These are phyloP conservation scores for Gloeopeniophorella convolvens DNA, from an alignment of 768 basidiomycete species.

Conservation along the genomic window DNA sequence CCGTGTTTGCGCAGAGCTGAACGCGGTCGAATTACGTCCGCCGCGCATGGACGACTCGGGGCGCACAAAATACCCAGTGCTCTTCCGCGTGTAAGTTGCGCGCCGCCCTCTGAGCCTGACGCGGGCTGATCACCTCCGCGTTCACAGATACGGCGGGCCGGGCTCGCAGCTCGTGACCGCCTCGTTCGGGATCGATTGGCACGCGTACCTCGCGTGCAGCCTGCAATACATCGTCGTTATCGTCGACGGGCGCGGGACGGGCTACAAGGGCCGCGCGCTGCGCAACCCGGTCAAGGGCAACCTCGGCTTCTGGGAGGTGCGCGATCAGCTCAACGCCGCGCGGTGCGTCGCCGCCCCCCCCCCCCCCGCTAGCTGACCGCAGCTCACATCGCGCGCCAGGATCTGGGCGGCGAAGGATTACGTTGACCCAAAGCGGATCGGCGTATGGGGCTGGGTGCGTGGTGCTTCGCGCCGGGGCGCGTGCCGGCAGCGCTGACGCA, in stretches of 20 bases:
- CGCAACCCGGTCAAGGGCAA: constrained; percentile 86
- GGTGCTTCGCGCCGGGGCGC: not conserved
- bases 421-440: constrained; percentile 82
- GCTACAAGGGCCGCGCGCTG: constrained; percentile 78
- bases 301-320: constrained; percentile 83
- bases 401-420: constrained; percentile 83
- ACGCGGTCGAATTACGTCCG: constrained; percentile 86
- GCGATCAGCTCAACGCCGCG: constrained; percentile 86
- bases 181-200: constrained; percentile 71
- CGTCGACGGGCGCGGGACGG: constrained; percentile 93
- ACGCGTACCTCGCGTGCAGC: constrained; percentile 75
- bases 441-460: constrained; percentile 97
- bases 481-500: not conserved
- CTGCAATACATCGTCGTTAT: constrained; percentile 80
- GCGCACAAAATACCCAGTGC: constrained; percentile 90
- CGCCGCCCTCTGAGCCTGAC: not conserved
- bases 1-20: constrained; percentile 59
- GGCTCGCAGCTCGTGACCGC: constrained; percentile 71
- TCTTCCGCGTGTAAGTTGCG: constrained; percentile 67
- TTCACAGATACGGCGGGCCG: constrained; percentile 81
- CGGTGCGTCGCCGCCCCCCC: constrained; percentile 40
- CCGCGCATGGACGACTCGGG: constrained; percentile 92
- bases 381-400: constrained; percentile 31
- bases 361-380: constrained; percentile 4
- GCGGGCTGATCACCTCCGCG: constrained; percentile 5